Conservation (phyloP, 2,329 filamentous ascomycete species). For the Trichoderma koningii region DNA sequence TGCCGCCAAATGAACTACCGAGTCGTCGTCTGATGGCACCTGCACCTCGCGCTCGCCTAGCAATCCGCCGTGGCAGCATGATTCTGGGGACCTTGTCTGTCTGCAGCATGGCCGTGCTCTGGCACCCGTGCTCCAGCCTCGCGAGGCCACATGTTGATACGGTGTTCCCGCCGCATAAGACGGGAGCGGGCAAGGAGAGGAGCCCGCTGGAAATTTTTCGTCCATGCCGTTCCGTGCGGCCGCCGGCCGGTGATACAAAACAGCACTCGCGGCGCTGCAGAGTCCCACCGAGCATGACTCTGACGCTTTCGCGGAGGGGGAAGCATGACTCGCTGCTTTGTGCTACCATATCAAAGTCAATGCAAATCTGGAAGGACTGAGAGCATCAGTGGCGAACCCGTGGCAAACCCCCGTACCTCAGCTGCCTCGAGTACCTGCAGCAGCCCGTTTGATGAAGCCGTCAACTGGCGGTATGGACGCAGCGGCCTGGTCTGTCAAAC, state of each 20-base stretch:
- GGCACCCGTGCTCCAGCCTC: background rate
- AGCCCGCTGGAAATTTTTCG: slow-evolving; percentile 4
- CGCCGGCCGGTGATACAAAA: slow-evolving; percentile 20
- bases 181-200: background rate
- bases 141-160: background rate
- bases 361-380: background rate
- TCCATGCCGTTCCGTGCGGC: slow-evolving; percentile 22
- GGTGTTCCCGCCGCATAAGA: background rate
- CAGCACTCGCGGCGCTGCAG: slow-evolving; percentile 4
- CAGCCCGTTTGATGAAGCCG: background rate
- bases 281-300: slow-evolving; percentile 23
- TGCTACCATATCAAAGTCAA: background rate
- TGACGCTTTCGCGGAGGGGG: background rate
- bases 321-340: slow-evolving; percentile 15
- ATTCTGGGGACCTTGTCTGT: slow-evolving; percentile 1
- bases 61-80: background rate
- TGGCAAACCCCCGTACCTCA: background rate
- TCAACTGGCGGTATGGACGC: background rate
- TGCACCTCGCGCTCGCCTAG: background rate
- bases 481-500: slow-evolving; percentile 2
- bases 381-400: background rate
- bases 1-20: background rate
- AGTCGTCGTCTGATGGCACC: background rate
- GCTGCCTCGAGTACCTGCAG: slow-evolving; percentile 4
- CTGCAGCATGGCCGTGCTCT: background rate